A percentile compares a stretch with the other conserved stretches of the same genome.
These are phyloP conservation scores for Coriaria nepalensis DNA, from an alignment of 306 rosid genomes.

Conservation along the genomic window DNA sequence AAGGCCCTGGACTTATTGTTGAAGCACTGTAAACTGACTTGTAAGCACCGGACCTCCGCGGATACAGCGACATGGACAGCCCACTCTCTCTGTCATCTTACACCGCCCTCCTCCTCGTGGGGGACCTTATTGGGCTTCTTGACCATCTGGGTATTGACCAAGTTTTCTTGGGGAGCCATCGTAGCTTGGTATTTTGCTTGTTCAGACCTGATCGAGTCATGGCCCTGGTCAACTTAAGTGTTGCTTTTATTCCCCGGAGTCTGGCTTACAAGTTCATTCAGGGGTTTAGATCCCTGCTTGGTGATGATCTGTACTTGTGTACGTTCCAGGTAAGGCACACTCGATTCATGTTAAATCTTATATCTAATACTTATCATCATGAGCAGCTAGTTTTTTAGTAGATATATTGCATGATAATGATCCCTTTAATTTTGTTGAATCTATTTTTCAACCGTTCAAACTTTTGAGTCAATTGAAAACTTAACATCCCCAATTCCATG, in stretches of 20 bases:
- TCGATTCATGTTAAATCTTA: neutral
- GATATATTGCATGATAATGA: too few relatives aligned
- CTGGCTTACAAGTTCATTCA: neutral
- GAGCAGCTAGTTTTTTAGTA: too few relatives aligned
- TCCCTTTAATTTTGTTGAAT: too few relatives aligned
- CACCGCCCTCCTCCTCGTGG: constrained; percentile 7
- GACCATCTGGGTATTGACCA: constrained; percentile 7
- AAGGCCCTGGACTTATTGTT: too few relatives aligned
- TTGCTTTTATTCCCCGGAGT: neutral
- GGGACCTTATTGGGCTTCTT: constrained; percentile 15
- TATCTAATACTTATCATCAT: too few relatives aligned
- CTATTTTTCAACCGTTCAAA: too few relatives aligned
- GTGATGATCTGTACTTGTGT: constrained; percentile 10
- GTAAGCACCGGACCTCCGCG: constrained; percentile 17
- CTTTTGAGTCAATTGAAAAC: too few relatives aligned
- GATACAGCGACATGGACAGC: constrained; percentile 4
- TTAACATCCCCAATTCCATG: too few relatives aligned
- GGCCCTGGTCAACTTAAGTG: constrained; percentile 12
- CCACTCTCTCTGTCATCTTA: neutral
- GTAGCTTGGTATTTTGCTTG: constrained; percentile 9
- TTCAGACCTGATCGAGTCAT: constrained; percentile 12
- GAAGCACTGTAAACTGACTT: too few relatives aligned
- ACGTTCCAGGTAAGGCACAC: constrained; percentile 6
- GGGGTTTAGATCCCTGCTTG: neutral
- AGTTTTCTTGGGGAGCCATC: constrained; percentile 10